Base-by-base conservation (phyloP, 2,329 filamentous ascomycete genomes). In the Paraconiothyrium sp. region DNA sequence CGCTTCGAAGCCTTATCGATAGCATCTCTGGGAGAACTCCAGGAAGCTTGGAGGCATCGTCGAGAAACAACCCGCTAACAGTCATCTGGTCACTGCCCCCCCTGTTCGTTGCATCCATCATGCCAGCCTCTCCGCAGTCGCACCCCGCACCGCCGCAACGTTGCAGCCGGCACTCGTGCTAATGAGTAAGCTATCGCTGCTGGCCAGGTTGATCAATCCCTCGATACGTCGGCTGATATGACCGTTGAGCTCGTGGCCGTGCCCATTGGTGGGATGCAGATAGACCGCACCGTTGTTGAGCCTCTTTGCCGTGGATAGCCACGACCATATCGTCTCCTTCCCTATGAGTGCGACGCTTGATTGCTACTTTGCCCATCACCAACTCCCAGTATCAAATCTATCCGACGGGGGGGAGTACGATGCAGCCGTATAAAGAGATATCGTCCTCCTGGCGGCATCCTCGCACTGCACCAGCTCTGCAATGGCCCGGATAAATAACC, bases 401-500 rank as follows among this genome's bases (percentile, higher is more conserved):
- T 22, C 3, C 2, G 41, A 48, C 4, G 14, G 37, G 22, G 24
- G 22, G 3, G 22, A n/a, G 9, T 9, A 32, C 24, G 5, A 52
- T 39, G 49, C 32, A 3, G 5, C 22, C 9, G 24, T 46, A 55
- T 55, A 55, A 55, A 55, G 39, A 55, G 24, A 34, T 46, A 46
- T 55, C 27, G 9, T 22, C 52, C 4, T 55, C 16, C 52, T 22
- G 8, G 37, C 24, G 3, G 8, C 20, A 35, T 6, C 9, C 32
- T 35, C 30, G 39, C 39, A 22, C 14, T 24, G 24, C 20, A 16
- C 27, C 37, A 30, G 2, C 27, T 32, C 34, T 20, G 13, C 43
- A n/a, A 56, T 56, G 54, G 54, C 30, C 54, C 32, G 54, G 41
- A 37, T 47, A 35, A 47, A 47, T 32, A 41, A 8, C 37, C n/a